Evolutionary conservation across 371 early-diverging fungal species (phyloP), one percentile per base, ranked within the genome.

Genomic region (Apophysomyces ossiformis): DNA sequence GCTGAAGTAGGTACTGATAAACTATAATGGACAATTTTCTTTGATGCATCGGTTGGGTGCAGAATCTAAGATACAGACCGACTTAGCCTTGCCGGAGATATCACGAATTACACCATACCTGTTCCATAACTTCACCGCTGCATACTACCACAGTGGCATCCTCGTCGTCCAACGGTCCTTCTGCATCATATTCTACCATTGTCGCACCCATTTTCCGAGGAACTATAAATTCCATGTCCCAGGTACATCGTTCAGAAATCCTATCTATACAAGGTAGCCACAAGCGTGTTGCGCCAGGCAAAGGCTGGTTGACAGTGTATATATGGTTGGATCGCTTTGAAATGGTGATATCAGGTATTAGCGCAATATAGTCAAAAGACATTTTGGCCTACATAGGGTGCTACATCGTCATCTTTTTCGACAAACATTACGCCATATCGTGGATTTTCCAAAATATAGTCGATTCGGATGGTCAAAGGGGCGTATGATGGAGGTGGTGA

Each of bases 231-330:
- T 93, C 88, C 71, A 97, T 78, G 46, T 94, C 95, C 95, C 95
- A 97, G 4, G 93, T 94, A 60, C 89, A 88, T 63, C 92, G 76
- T 50, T 91, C 92, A 13, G 88, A 84, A 7, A 87, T 67, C 18
- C 83, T 77, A 70, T 97, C 96, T 46, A 94, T 69, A 70, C 96
- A 96, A 1, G 97, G 97, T 50, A 96, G 78, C 96, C 96, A 96
- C 44, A 86, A 70, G 2, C 97, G 88, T 5, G 95, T 88, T 36
- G 84, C 87, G 5, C 93, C 92, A 38, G 93, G 90, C 8, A 87
- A 69, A 21, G 90, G 86, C 54, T 89, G 90, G 68, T 93, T 91
- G 61, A 90, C 86, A 5, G 94, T 93, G 75, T 93, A 93, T 68
- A 91, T 75, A 73, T 92, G 89, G 58, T 89, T 85, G 58, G 81